Conservation (phyloP, 1,284 basidiomycete genomes). For the Stereum hirsutum region DNA sequence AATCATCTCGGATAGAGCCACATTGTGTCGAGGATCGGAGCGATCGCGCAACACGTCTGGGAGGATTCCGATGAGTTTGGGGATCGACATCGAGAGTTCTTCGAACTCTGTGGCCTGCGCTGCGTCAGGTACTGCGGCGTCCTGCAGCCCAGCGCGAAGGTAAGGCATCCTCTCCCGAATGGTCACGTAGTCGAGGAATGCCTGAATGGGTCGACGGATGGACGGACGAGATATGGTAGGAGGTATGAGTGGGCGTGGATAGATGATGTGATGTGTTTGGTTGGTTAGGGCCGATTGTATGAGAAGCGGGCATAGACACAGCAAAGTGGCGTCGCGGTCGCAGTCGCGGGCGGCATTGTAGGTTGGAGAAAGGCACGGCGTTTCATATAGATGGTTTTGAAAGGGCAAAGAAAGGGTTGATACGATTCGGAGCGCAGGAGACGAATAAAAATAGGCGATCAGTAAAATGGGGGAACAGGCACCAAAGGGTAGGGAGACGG, state of each 20-base stretch:
- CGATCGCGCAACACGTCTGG: slow-evolving; percentile 59
- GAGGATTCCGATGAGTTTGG: slow-evolving; percentile 59
- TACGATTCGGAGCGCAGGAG: no score
- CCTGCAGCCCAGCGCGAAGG: slow-evolving; percentile 37
- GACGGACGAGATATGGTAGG: not conserved
- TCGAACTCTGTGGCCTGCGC: slow-evolving; percentile 46
- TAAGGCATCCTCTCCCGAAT: slow-evolving; percentile 55
- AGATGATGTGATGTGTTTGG: no score
- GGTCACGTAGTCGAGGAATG: slow-evolving; percentile 61
- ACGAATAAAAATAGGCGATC: slow-evolving; percentile 1
- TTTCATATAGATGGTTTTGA: no score
- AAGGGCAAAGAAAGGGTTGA: no score
- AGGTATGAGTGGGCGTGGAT: not conserved
- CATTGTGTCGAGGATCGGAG: slow-evolving; percentile 49
- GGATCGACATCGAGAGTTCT: slow-evolving; percentile 48
- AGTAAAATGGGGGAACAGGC: slow-evolving; percentile 7
- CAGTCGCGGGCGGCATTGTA: no score
- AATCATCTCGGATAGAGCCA: slow-evolving; percentile 70
- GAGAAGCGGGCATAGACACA: no score
- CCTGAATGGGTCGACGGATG: slow-evolving; percentile 26
- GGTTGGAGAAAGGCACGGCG: no score
- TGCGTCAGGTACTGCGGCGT: slow-evolving; percentile 34
- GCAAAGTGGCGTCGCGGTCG: no score
- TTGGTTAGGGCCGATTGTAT: no score
- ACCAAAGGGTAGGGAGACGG: slow-evolving; percentile 1